These are phyloP conservation scores for Tillandsia leiboldiana DNA, from an alignment of 176 grass and related monocot species.

Conservation along the genomic window DNA sequence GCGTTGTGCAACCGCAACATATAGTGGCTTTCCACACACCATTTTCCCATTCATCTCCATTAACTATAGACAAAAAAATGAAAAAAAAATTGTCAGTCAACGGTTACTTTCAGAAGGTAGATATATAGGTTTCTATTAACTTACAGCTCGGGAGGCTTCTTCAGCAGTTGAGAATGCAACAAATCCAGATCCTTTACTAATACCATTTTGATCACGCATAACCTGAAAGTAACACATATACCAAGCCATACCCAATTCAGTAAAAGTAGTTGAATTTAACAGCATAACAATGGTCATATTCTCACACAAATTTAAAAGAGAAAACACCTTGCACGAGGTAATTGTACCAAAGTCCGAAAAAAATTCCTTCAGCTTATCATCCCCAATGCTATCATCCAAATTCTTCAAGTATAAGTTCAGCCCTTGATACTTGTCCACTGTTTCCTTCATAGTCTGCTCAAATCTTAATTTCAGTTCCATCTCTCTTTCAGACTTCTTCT, in stretches of 20 bases:
- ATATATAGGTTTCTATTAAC: neutral
- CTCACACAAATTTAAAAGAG: neutral
- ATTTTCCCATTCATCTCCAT: slow-evolving; percentile 61
- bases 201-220: slow-evolving; percentile 57
- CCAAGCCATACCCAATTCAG: neutral
- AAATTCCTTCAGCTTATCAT: slow-evolving; percentile 71
- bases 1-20: slow-evolving; percentile 66
- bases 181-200: slow-evolving; percentile 72
- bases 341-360: slow-evolving; percentile 65
- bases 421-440: slow-evolving; percentile 47
- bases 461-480: slow-evolving; percentile 76
- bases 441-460: slow-evolving; percentile 62
- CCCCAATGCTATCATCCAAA: slow-evolving; percentile 75
- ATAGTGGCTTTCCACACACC: slow-evolving; percentile 53
- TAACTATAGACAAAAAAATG: slow-evolving; percentile 20
- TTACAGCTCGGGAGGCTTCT: slow-evolving; percentile 54
- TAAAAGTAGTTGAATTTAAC: neutral
- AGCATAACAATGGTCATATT: neutral
- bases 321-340: slow-evolving; percentile 81
- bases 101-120: neutral
- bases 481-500: slow-evolving; percentile 93
- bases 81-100: neutral
- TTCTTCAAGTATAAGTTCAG: slow-evolving; percentile 95
- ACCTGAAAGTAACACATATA: slow-evolving; percentile 25
- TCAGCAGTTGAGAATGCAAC: slow-evolving; percentile 52